phyloP scores from a whole-genome alignment of 768 basidiomycete genomes.

The Agaricus blazei region DNA sequence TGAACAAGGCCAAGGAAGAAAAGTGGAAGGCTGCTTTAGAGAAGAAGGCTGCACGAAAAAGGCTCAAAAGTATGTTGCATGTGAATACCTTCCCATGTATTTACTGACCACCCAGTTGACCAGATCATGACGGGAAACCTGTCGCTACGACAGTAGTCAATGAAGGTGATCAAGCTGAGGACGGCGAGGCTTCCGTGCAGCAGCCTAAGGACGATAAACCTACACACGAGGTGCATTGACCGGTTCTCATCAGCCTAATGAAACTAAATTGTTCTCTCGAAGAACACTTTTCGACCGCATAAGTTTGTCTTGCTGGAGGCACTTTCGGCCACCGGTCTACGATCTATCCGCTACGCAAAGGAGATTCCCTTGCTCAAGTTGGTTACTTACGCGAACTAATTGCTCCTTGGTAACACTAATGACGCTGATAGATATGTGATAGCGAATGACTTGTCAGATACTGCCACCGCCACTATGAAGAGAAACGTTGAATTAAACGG shows the following conservation, averaged over 20 bases:
- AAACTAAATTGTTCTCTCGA: neutral
- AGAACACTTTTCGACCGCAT: slow-evolving; percentile 46
- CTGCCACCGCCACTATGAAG: slow-evolving; percentile 81
- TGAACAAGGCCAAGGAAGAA: slow-evolving; percentile 56
- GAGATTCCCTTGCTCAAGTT: slow-evolving; percentile 91
- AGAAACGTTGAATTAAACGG: slow-evolving; percentile 83
- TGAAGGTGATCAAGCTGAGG: neutral
- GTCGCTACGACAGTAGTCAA: neutral
- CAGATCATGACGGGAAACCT: slow-evolving; percentile 2
- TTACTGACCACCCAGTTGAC: neutral
- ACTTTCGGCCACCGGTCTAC: slow-evolving; percentile 91
- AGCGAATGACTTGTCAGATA: slow-evolving; percentile 87
- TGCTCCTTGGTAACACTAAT: slow-evolving; percentile 7
- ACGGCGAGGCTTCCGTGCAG: neutral
- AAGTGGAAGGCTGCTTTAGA: slow-evolving; percentile 53
- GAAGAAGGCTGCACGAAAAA: slow-evolving; percentile 43
- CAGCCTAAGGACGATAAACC: neutral
- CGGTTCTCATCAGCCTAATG: neutral
- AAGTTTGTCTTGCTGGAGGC: slow-evolving; percentile 86
- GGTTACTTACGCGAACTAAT: slow-evolving; percentile 16
- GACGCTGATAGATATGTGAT: slow-evolving; percentile 68
- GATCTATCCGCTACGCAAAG: slow-evolving; percentile 95
- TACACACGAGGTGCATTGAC: neutral
- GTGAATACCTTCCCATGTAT: neutral
- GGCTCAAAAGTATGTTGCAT: slow-evolving; percentile 37